Conservation (phyloP, 1,139 yeast species). For the Saccharomyces hybrid region DNA sequence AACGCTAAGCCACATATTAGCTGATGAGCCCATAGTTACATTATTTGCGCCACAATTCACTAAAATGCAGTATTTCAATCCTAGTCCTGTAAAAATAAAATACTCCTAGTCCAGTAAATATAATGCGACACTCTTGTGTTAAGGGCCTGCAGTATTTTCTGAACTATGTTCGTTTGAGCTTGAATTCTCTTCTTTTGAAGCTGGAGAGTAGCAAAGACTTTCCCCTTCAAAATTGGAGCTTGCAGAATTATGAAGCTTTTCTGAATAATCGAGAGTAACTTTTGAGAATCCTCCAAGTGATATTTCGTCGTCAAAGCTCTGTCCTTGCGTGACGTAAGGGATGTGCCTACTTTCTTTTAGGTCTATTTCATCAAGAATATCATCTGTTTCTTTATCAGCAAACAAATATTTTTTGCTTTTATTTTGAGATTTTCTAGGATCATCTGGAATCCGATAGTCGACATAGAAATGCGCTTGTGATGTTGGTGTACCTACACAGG, state of each 20-base stretch:
- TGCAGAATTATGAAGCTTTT: not conserved
- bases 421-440: constrained; percentile 2
- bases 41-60: not conserved
- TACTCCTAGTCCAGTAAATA: no score
- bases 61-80: no score
- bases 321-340: constrained; percentile 11
- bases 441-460: constrained; percentile 13
- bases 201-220: not conserved
- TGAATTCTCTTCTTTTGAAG: not conserved
- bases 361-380: constrained; percentile 3
- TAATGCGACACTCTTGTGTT: not conserved
- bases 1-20: no score
- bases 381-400: not conserved
- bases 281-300: constrained; percentile 13
- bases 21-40: no score
- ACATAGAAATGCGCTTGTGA: constrained; percentile 12
- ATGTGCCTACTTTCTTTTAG: constrained; percentile 5
- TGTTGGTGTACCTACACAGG: constrained; percentile 7
- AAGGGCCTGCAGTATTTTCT: not conserved
- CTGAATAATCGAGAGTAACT: not conserved
- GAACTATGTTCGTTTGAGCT: not conserved
- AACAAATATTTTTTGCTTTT: constrained; percentile 1
- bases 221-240: not conserved
- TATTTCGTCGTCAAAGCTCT: constrained; percentile 9
- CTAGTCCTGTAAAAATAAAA: no score